These are phyloP conservation scores for Mycena belliarum DNA, from an alignment of 768 basidiomycete species.

Conservation along the genomic window DNA sequence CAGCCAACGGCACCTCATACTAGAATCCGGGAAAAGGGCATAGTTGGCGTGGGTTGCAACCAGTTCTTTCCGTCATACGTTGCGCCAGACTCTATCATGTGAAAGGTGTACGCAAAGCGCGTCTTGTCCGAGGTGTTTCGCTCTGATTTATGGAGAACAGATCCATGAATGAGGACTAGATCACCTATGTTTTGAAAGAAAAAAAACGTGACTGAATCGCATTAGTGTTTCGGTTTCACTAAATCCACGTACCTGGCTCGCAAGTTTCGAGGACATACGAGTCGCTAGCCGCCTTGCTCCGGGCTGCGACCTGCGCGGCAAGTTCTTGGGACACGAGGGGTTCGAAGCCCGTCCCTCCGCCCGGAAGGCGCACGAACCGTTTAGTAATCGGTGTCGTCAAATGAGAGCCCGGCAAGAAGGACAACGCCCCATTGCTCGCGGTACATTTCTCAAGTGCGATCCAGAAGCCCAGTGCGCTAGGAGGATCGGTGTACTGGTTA, in stretches of 20 bases:
- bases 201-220: background rate
- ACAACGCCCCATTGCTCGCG: slow-evolving; percentile 76
- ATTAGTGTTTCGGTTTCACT: background rate
- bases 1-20: slow-evolving; percentile 4
- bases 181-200: slow-evolving; percentile 58
- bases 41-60: slow-evolving; percentile 83
- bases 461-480: slow-evolving; percentile 94
- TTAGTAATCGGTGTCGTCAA: slow-evolving; percentile 70
- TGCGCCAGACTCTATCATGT: slow-evolving; percentile 83
- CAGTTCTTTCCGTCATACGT: slow-evolving; percentile 91
- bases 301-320: slow-evolving; percentile 30
- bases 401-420: slow-evolving; percentile 91
- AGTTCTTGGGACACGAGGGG: slow-evolving; percentile 44
- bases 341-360: slow-evolving; percentile 86
- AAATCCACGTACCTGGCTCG: slow-evolving; percentile 55
- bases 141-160: slow-evolving; percentile 90
- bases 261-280: slow-evolving; percentile 71
- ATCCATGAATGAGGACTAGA: slow-evolving; percentile 91
- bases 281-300: slow-evolving; percentile 31
- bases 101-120: slow-evolving; percentile 94
- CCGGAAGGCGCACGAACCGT: slow-evolving; percentile 79
- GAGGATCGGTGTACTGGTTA: slow-evolving; percentile 84
- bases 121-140: slow-evolving; percentile 79
- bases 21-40: slow-evolving; percentile 77
- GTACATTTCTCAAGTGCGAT: slow-evolving; percentile 92